Percentiles rank a stretch among this genome's conserved stretches.
phyloP scores from a whole-genome alignment of 495 filamentous ascomycete genomes.

The Chaetomium cochliodes region DNA sequence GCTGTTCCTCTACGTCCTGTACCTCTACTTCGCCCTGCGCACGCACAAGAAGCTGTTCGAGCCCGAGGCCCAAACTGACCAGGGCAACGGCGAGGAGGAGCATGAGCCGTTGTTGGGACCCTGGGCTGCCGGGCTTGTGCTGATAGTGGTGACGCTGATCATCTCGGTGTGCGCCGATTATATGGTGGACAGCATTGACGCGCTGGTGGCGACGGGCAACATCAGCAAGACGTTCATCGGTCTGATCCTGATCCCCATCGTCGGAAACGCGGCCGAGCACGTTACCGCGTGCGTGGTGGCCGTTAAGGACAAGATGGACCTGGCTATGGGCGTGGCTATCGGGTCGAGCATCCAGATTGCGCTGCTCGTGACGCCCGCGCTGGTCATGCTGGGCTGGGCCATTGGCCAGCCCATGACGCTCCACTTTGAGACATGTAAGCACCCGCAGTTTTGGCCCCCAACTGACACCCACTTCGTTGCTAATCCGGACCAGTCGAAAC shows the following conservation, averaged over 20 bases:
- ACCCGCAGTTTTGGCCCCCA: slow-evolving; percentile 20
- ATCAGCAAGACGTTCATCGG: slow-evolving; percentile 97
- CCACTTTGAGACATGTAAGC: slow-evolving; percentile 69
- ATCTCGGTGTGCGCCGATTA: slow-evolving; percentile 95
- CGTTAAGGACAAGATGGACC: slow-evolving; percentile 94
- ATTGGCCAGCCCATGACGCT: slow-evolving; percentile 82
- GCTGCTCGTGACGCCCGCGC: slow-evolving; percentile 82
- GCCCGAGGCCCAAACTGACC: slow-evolving; percentile 49
- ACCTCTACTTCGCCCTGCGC: slow-evolving; percentile 85
- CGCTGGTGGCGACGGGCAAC: slow-evolving; percentile 73
- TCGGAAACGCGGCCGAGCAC: slow-evolving; percentile 96
- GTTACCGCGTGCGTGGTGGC: slow-evolving; percentile 92
- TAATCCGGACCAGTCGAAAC: slow-evolving; percentile 66
- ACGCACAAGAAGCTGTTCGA: slow-evolving; percentile 83
- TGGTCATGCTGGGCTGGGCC: slow-evolving; percentile 86
- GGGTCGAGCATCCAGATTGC: slow-evolving; percentile 94
- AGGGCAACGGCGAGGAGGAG: slow-evolving; percentile 41
- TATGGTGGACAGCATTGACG: slow-evolving; percentile 89
- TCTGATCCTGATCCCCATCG: slow-evolving; percentile 91
- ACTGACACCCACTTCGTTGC: not conserved
- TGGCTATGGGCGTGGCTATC: slow-evolving; percentile 91
- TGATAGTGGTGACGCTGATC: slow-evolving; percentile 73
- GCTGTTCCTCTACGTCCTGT: slow-evolving; percentile 82
- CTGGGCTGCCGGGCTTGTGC: slow-evolving; percentile 65
- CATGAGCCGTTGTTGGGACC: slow-evolving; percentile 64